Evolutionary conservation across 169 alveolate species (phyloP).

Genomic region (Plasmodium reichenowi): DNA sequence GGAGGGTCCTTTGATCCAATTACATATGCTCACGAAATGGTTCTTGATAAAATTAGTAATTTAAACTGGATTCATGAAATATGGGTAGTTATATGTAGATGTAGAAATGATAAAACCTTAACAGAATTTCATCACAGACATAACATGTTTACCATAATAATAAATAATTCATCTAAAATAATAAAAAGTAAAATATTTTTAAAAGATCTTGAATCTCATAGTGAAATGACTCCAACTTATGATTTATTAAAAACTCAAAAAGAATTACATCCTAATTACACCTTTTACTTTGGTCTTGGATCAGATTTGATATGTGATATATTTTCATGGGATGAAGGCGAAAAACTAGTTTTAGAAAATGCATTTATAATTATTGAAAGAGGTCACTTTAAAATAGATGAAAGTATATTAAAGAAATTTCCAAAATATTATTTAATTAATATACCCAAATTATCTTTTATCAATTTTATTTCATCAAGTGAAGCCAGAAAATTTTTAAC

Average conservation of each 20-base stretch:
- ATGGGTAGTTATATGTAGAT: conserved; percentile 71
- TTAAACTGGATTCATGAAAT: conserved; percentile 67
- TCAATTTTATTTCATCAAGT: conserved; percentile 71
- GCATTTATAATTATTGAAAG: conserved; percentile 48
- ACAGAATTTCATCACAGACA: conserved; percentile 47
- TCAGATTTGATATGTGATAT: conserved; percentile 49
- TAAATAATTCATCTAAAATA: conserved; percentile 31
- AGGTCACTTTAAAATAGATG: conserved; percentile 54
- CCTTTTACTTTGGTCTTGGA: conserved; percentile 45
- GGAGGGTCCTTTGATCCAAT: conserved; percentile 73
- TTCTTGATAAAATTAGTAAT: conserved; percentile 30
- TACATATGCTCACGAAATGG: conserved; percentile 73
- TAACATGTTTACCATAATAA: conserved; percentile 53
- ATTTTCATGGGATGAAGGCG: conserved; percentile 61
- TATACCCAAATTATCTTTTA: conserved; percentile 25
- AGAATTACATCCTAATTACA: conserved; percentile 42
- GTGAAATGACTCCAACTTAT: conserved; percentile 51
- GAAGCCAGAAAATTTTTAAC: conserved; percentile 46
- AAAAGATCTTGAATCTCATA: conserved; percentile 51
- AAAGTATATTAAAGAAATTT: conserved; percentile 36
- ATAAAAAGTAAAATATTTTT: conserved; percentile 53
- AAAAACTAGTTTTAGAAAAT: conserved; percentile 56
- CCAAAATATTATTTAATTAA: conserved; percentile 58
- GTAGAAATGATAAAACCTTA: conserved; percentile 48
- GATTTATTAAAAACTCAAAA: conserved; percentile 57